Evolutionary conservation across 2,329 filamentous ascomycete species (phyloP).

Genomic region (Aspergillus sergii): DNA sequence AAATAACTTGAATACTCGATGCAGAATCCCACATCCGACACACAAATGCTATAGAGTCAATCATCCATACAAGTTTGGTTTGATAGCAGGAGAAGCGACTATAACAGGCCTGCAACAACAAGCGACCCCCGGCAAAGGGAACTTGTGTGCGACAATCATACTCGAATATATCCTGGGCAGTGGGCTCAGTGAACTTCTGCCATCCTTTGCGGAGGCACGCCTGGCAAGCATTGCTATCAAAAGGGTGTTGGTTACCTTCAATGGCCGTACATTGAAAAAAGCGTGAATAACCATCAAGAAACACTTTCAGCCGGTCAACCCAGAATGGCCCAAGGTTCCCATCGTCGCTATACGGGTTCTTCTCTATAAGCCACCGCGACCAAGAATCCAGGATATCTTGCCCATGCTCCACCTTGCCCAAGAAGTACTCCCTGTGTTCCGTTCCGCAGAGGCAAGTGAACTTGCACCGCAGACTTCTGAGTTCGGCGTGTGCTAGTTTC

Average conservation of each 20-base stretch:
- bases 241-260: background rate
- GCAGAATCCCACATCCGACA: background rate
- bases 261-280: background rate
- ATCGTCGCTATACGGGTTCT: constrained; percentile 13
- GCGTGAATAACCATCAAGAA: background rate
- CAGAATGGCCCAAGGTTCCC: constrained; percentile 17
- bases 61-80: background rate
- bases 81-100: background rate
- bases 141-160: background rate
- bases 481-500: constrained; percentile 13
- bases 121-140: background rate
- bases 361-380: constrained; percentile 14
- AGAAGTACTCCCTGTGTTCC: constrained; percentile 14
- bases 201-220: constrained; percentile 18
- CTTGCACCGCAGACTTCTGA: constrained; percentile 12
- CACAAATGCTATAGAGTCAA: background rate
- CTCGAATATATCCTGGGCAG: background rate
- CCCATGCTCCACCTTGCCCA: constrained; percentile 7
- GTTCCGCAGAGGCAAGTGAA: constrained; percentile 10
- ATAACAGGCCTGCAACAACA: background rate
- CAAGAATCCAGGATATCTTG: constrained; percentile 15
- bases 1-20: background rate
- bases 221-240: constrained; percentile 8
- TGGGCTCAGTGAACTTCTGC: constrained; percentile 14
- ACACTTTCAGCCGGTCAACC: constrained; percentile 10